Evolutionary conservation across 208 protist species (phyloP), one percentile per base, ranked within the genome.

Genomic region (Histomonas meleagridis): DNA sequence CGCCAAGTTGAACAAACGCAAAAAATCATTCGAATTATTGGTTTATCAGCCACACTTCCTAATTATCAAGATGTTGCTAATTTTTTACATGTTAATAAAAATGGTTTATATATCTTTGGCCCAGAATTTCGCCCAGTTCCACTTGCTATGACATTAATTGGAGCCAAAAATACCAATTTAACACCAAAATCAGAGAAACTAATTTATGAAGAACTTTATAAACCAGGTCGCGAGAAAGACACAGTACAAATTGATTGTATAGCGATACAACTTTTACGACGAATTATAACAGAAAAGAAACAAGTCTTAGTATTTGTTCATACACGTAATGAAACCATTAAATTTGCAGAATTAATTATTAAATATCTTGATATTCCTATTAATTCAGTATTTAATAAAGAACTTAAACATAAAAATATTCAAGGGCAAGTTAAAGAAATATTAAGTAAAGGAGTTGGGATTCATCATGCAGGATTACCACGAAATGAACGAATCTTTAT

Each of bases 301-400:
- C 98, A 99, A 95, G 96, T 98, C 7, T 95, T 99, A 90, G 94
- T 99, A 40, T 99, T 99, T 93, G 98, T 99, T 23, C 98, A 99
- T 93, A 98, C 97, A 9, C 95, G 98, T 35, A 97, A 98, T 92
- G 98, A 99, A 76, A 99, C 98, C 16, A 96, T 96, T 32, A 97
- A 97, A 93, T 99, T 98, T 10, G 98, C 97, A 1, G 90, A 93
- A 26, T 96, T 95, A 51, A 92, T 99, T 2, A 48, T 46, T 10
- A 86, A 57, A 86, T 38, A 86, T 49, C 9, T 86, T 38, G 18
- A 5, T 18, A 46, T 86, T 0, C 76, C 7, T 26, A 5, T 51
- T n/a, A 38, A 5, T 18, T 55, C 51, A 32, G 76, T 55, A 21
- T 32, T 86, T 51, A 26, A 43, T 94, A 96, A 92, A 94, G 9